phyloP scores from a whole-genome alignment of 2,329 filamentous ascomycete species.

The Scopulariopsis brevicaulis region DNA sequence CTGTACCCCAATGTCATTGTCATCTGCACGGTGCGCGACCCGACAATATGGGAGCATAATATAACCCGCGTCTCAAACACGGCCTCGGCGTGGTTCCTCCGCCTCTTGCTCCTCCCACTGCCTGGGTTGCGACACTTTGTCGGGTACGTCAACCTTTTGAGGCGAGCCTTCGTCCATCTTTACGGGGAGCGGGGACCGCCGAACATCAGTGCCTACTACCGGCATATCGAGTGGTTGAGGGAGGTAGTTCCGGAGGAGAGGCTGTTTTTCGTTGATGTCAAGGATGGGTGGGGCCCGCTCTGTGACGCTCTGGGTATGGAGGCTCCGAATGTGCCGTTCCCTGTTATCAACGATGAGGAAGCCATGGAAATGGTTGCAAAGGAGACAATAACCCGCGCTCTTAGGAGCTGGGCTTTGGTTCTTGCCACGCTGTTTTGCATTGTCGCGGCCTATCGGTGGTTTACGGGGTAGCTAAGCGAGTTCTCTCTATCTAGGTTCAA shows the following conservation, averaged over 20 bases:
- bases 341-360: not conserved
- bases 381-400: not conserved
- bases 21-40: constrained; percentile 24
- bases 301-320: constrained; percentile 24
- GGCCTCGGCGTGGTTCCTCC: constrained; percentile 1
- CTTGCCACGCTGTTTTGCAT: not conserved
- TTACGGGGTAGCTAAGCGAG: not conserved
- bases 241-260: constrained; percentile 19
- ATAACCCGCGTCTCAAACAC: constrained; percentile 12
- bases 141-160: constrained; percentile 12
- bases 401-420: not conserved
- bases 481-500: too few species aligned
- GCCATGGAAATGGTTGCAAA: not conserved
- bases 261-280: constrained; percentile 22
- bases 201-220: constrained; percentile 18
- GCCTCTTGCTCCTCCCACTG: constrained; percentile 15
- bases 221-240: constrained; percentile 15
- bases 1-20: constrained; percentile 23
- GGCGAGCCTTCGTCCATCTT: constrained; percentile 10
- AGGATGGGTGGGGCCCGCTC: constrained; percentile 26
- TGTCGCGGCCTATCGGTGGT: not conserved
- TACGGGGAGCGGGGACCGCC: constrained; percentile 22
- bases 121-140: constrained; percentile 17
- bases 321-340: constrained; percentile 13
- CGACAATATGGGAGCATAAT: constrained; percentile 23